Evolutionary conservation across 148 eudicot genomes (phyloP).

Genomic region (Camellia japonica): DNA sequence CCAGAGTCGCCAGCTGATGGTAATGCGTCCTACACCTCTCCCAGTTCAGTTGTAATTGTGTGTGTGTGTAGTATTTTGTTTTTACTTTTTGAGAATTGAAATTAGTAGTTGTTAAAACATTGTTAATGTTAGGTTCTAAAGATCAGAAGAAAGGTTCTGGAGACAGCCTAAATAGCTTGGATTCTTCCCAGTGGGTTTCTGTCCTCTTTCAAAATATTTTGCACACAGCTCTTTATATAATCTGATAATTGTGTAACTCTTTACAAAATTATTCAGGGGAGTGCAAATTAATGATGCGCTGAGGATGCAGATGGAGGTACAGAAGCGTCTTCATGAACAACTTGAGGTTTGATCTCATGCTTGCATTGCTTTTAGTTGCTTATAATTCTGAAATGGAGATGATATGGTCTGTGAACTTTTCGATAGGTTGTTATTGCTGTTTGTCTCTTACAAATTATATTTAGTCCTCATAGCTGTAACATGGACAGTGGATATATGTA

Average conservation of each 20-base stretch:
- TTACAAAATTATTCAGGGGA: constrained; percentile 38
- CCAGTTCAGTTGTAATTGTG: neutral
- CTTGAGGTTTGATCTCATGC: constrained; percentile 59
- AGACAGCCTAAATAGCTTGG: constrained; percentile 34
- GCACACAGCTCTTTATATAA: neutral
- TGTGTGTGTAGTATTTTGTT: neutral
- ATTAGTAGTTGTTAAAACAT: constrained; percentile 3
- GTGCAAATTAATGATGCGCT: constrained; percentile 66
- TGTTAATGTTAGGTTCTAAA: constrained; percentile 43
- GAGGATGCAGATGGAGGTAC: constrained; percentile 95
- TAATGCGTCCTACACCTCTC: constrained; percentile 18
- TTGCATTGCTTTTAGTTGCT: neutral
- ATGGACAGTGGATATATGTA: too few relatives aligned
- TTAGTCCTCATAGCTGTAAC: too few relatives aligned
- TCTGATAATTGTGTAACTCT: neutral
- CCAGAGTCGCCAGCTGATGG: constrained; percentile 67
- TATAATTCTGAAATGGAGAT: neutral
- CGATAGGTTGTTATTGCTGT: neutral
- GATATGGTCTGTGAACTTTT: neutral
- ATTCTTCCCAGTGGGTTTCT: constrained; percentile 55
- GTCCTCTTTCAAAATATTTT: neutral
- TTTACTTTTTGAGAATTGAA: neutral
- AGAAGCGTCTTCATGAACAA: constrained; percentile 87
- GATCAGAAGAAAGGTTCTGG: constrained; percentile 53
- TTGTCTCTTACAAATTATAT: neutral